Percentiles rank a stretch among this genome's conserved stretches.
phyloP scores from a whole-genome alignment of 2,329 filamentous ascomycete genomes.

The Penicillium sp. region DNA sequence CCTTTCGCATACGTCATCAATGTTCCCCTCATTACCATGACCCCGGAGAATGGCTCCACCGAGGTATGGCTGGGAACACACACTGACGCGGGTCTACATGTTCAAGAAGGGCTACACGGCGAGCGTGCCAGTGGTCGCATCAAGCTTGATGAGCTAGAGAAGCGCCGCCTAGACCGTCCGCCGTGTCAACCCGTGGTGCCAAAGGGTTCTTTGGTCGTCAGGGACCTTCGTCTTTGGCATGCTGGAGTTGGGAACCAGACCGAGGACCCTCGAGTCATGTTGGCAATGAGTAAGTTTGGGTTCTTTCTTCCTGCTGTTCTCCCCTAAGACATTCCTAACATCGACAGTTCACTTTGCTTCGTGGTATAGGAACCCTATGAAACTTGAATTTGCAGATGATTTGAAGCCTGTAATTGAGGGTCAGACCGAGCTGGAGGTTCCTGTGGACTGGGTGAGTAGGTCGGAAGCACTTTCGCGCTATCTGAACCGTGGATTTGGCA shows the following conservation, averaged over 20 bases:
- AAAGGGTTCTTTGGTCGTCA: conserved; percentile 57
- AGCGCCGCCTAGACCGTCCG: conserved; percentile 38
- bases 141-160: conserved; percentile 35
- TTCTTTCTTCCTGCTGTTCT: neutral
- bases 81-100: conserved; percentile 29
- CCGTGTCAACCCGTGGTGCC: conserved; percentile 53
- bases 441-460: conserved; percentile 49
- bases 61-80: conserved; percentile 62
- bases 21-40: conserved; percentile 52
- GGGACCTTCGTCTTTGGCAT: conserved; percentile 63
- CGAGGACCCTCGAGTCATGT: conserved; percentile 54
- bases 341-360: conserved; percentile 52
- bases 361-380: conserved; percentile 60
- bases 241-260: conserved; percentile 61
- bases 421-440: conserved; percentile 49
- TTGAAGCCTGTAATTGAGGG: conserved; percentile 47
- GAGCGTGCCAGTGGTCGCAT: conserved; percentile 55
- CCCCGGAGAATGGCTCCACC: conserved; percentile 54
- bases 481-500: conserved; percentile 58
- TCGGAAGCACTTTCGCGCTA: conserved; percentile 49
- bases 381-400: conserved; percentile 53
- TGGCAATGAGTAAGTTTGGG: conserved; percentile 48
- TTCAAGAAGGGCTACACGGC: conserved; percentile 52
- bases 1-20: conserved; percentile 59
- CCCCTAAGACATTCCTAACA: neutral